These are phyloP conservation scores for Mortierella sp. DNA, from an alignment of 371 early-diverging fungal species.

Conservation along the genomic window DNA sequence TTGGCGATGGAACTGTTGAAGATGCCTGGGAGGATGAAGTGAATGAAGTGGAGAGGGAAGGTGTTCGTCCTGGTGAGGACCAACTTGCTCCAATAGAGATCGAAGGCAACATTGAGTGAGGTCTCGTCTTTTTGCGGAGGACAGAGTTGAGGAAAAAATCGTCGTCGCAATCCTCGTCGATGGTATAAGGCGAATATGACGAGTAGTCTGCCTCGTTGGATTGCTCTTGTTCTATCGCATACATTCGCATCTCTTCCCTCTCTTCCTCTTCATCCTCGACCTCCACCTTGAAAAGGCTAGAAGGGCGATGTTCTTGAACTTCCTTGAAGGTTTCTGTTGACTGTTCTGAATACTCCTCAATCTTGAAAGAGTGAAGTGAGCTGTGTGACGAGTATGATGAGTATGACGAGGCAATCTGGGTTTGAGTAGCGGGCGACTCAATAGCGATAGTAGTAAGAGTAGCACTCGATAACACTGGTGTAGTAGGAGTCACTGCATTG, in stretches of 20 bases:
- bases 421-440: neutral
- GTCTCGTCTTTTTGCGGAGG: conserved; percentile 19
- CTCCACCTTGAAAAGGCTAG: conserved; percentile 3
- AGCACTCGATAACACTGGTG: neutral
- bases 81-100: neutral
- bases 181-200: conserved; percentile 35
- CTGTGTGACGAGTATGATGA: neutral
- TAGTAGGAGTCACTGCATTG: too few species aligned
- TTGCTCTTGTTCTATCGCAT: neutral
- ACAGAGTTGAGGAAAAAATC: conserved; percentile 52
- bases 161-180: conserved; percentile 48
- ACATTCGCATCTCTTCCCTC: neutral
- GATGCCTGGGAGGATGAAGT: conserved; percentile 30
- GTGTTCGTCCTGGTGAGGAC: conserved; percentile 14
- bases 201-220: neutral
- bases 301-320: neutral
- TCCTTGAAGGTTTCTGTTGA: neutral
- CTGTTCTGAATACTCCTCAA: neutral
- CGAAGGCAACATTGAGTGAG: conserved; percentile 1
- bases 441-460: neutral
- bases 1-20: conserved; percentile 28
- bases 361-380: neutral
- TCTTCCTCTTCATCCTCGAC: neutral
- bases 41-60: conserved; percentile 17
- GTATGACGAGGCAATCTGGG: neutral